A percentile compares a stretch with the other conserved stretches of the same genome.
Evolutionary conservation across 73 alveolate genomes (phyloP).

Genomic region (Paramecium sexaurelia): DNA sequence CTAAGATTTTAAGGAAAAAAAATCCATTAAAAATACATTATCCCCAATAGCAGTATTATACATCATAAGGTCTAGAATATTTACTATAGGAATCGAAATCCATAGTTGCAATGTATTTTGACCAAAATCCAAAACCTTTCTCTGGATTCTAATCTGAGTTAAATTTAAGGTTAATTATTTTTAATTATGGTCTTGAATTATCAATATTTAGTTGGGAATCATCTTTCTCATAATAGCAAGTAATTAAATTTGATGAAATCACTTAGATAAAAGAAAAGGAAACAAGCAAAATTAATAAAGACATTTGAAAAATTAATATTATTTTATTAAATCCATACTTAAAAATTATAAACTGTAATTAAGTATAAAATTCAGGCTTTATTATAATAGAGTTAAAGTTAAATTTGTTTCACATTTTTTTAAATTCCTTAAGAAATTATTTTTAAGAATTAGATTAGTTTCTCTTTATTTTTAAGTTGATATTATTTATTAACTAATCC

Average conservation of each 20-base stretch:
- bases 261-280: background rate
- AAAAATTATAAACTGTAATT: too few relatives aligned
- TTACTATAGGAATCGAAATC: background rate
- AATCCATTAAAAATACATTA: background rate
- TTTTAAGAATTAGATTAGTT: too few relatives aligned
- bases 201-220: background rate
- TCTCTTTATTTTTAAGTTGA: too few relatives aligned
- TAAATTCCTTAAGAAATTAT: too few relatives aligned
- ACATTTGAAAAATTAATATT: background rate
- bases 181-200: background rate
- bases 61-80: background rate
- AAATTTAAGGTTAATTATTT: too few relatives aligned
- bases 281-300: background rate
- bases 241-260: background rate
- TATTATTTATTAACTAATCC: too few relatives aligned
- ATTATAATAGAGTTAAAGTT: too few relatives aligned
- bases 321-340: background rate
- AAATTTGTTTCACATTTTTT: too few relatives aligned
- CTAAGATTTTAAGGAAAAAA: background rate
- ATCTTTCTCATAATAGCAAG: background rate
- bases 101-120: background rate
- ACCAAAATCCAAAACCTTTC: background rate
- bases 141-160: background rate
- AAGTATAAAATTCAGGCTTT: too few relatives aligned
- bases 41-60: background rate